Base-by-base conservation (phyloP, 805 yeast genomes). In the Priceomyces carsonii region DNA sequence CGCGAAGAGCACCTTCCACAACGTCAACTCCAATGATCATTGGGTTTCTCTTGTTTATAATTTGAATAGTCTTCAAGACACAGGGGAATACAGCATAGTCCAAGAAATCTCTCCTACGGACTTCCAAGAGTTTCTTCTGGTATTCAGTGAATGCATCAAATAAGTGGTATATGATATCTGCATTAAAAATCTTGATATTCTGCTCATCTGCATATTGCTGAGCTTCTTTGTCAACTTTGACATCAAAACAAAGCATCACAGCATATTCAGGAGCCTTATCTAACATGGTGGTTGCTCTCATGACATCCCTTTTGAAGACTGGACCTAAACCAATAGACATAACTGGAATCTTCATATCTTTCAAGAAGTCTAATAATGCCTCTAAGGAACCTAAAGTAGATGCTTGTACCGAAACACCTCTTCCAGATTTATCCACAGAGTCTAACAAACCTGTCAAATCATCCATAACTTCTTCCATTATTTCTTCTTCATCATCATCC, bases 21-120 rank as follows among this genome's bases (percentile, higher is more conserved):
- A 93, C 95, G 59, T 93, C 99, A 40, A 93, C 98, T 80, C 99
- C 99, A 57, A 93, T 86, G 57, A 93, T 90, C 98, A 93, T 93
- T 44, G 99, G 99, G 63, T 90, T 88, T 69, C 99, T 86, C 72
- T 91, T 91, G 81, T 93, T 93, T 63, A 93, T 93, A 58, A 93
- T 87, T 71, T 93, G 98, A 48, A 93, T 65, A 12, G 97, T 93
- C 66, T 87, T 86, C 69, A 93, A 69, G 21, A 91, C 96, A 73
- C 95, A 85, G 51, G 99, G 99, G 81, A 80, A 90, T 32, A 85
- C 85, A 30, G 98, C 99, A 52, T 77, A 85, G 51, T 82, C 91
- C 66, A 82, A 71, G 66, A 84, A 85, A 48, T 87, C 95, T 60
- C 82, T 80, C 66, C 97, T 85, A 67, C 95, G 86, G 62, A 80